Percentiles rank a stretch among this genome's conserved stretches.
phyloP scores from a whole-genome alignment of 306 rosid genomes.

The Cucumis sativus region DNA sequence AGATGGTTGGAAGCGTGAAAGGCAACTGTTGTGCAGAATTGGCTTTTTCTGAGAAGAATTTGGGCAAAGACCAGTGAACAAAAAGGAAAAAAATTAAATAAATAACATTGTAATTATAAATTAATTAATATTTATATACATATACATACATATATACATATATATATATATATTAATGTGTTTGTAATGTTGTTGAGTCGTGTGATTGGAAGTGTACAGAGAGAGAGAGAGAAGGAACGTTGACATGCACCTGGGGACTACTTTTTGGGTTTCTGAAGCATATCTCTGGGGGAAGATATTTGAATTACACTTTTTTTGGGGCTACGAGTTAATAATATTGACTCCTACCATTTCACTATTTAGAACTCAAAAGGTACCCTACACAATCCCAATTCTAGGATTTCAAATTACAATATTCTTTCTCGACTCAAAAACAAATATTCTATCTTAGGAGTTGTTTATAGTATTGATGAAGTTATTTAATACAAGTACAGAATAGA shows the following conservation, averaged over 20 bases:
- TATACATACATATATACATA: no score
- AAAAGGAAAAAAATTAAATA: not conserved
- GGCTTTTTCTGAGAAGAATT: slow-evolving; percentile 27
- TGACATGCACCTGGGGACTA: slow-evolving; percentile 49
- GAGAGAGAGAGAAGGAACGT: slow-evolving; percentile 22
- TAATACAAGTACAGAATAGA: no score
- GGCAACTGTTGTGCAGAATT: slow-evolving; percentile 53
- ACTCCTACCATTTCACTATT: no score
- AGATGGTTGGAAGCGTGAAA: slow-evolving; percentile 60
- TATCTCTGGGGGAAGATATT: slow-evolving; percentile 34
- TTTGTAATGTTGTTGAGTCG: not conserved
- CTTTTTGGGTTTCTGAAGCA: slow-evolving; percentile 28
- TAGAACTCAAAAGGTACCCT: no score
- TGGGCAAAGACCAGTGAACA: slow-evolving; percentile 13
- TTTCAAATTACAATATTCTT: no score
- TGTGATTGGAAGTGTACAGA: slow-evolving; percentile 10
- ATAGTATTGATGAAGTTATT: no score
- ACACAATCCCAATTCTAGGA: no score
- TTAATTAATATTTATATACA: no score
- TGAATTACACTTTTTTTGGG: not conserved
- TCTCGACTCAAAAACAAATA: no score
- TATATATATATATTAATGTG: no score
- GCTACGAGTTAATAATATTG: not conserved
- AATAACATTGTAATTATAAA: not conserved
- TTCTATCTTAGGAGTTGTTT: no score